These are phyloP conservation scores for Naegleria lovaniensis DNA, from an alignment of 208 protist species.

Conservation along the genomic window DNA sequence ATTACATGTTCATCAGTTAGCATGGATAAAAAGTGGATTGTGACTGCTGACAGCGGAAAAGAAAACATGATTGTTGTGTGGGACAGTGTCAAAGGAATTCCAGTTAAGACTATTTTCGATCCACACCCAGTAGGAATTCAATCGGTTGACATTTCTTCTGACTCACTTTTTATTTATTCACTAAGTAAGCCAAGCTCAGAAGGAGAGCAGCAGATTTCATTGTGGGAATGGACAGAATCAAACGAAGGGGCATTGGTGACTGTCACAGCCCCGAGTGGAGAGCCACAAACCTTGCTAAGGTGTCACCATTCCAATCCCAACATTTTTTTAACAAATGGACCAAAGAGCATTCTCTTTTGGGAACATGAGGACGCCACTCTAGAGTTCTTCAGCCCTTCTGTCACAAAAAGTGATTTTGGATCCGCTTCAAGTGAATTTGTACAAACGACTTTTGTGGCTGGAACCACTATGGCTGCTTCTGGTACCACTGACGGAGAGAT, in stretches of 20 bases:
- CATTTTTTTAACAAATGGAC: conserved; percentile 76
- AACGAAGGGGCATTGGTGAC: conserved; percentile 14
- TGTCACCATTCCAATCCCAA: conserved; percentile 66
- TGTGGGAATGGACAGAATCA: conserved; percentile 75
- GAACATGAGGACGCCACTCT: conserved; percentile 45
- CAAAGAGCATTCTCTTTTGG: conserved; percentile 80
- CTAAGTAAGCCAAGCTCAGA: conserved; percentile 52
- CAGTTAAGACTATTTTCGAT: conserved; percentile 58
- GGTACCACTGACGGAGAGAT: conserved; percentile 82
- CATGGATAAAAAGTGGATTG: conserved; percentile 74
- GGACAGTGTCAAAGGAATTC: conserved; percentile 70
- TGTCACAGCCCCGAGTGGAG: conserved; percentile 60
- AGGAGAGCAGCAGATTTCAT: conserved; percentile 71
- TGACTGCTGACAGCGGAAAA: conserved; percentile 75
- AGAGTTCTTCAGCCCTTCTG: conserved; percentile 77
- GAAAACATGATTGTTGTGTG: conserved; percentile 83
- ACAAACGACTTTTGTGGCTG: conserved; percentile 71
- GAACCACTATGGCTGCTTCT: conserved; percentile 69
- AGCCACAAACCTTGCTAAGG: conserved; percentile 71
- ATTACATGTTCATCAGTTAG: conserved; percentile 54
- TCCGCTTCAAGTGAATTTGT: conserved; percentile 75
- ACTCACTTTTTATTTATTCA: conserved; percentile 74
- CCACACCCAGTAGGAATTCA: conserved; percentile 65
- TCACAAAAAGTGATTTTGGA: conserved; percentile 63
- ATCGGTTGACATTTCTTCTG: conserved; percentile 72